Base-by-base conservation (phyloP, 257 asterid genomes). In the Fraxinus anomala region DNA sequence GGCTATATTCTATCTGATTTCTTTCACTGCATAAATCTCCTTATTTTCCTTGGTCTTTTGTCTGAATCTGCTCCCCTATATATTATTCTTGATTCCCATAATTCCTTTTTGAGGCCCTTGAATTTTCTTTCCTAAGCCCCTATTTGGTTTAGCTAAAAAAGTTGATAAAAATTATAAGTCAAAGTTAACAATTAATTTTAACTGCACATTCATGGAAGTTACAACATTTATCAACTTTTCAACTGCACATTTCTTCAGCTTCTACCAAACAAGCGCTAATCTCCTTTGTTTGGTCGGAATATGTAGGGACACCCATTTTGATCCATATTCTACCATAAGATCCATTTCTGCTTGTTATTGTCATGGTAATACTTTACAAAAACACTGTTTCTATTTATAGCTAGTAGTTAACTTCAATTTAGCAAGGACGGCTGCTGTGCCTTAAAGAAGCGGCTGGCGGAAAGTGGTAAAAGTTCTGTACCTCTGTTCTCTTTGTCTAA, bases 21-120 rank as follows among this genome's bases (percentile, higher is more conserved):
- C 44, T 78, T 31, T 3, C n/a, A 42, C 34, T 80, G 66, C 73
- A 39, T 24, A 34, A 23, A 44, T 63, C 26, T 72, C 37, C 51
- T 34, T 37, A 26, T 1, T 61, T 11, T 16, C 31, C 66, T 54
- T 51, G 26, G 26, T 37, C 44, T 49, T 42, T 21, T 28, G 14
- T 10, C 51, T 31, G n/a, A 61, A 28, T 37, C 23, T 14, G 26
- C 47, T 16, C 14, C 54, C 19, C 77, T 17, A 61, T 40, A 0
- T 40, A 40, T 40, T 49, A 11, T 49, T 30, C 70, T 72, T 26
- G 36, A 4, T 14, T 21, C 36, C 31, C 23, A 6, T 63, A 40
- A 31, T n/a, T 3, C 63, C 51, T 4, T 21, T 21, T n/a, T 44
- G 56, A 47, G 56, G 51, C 68, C 19, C 5, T 4, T 31, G 77